Conservation (phyloP, 352 stramenopile genomes). For the Pythium sp. region DNA sequence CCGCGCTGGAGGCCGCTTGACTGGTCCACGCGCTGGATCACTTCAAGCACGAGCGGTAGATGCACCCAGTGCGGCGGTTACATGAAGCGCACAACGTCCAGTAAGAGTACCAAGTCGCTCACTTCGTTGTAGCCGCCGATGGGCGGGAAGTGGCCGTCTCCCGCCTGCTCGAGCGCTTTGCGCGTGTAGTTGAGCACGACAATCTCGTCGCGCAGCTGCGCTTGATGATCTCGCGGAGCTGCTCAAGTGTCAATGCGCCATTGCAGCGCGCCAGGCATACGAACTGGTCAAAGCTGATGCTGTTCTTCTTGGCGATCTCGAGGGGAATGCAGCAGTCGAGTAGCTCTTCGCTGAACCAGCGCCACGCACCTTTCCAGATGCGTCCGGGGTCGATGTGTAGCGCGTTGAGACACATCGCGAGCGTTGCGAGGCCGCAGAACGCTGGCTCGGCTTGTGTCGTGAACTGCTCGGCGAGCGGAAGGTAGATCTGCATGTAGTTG, state of each 20-base stretch:
- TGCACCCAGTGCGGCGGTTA: constrained; percentile 91
- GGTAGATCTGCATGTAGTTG: constrained; percentile 92
- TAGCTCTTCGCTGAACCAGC: constrained; percentile 84
- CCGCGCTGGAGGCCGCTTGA: constrained; percentile 37
- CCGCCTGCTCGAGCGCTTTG: constrained; percentile 91
- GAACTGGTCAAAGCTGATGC: constrained; percentile 72
- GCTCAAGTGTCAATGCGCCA: constrained; percentile 53
- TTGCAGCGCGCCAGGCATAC: constrained; percentile 59
- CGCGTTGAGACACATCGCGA: constrained; percentile 82
- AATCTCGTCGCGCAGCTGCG: constrained; percentile 78
- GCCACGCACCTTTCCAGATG: constrained; percentile 76
- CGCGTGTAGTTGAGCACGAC: constrained; percentile 93
- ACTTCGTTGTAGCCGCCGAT: constrained; percentile 93
- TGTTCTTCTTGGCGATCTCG: constrained; percentile 62
- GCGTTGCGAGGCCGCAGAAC: constrained; percentile 86
- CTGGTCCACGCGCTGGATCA: constrained; percentile 48
- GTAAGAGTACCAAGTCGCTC: constrained; percentile 92
- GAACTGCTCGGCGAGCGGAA: constrained; percentile 89
- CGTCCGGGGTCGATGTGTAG: constrained; percentile 73
- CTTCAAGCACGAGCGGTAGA: constrained; percentile 45
- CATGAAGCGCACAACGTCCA: constrained; percentile 96
- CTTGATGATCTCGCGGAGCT: constrained; percentile 69
- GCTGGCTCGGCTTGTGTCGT: constrained; percentile 90
- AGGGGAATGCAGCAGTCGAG: constrained; percentile 81
- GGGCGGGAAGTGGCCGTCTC: constrained; percentile 96